These are phyloP conservation scores for Dryadomyces sulphureus DNA, from an alignment of 2,329 filamentous ascomycete species.

Conservation along the genomic window DNA sequence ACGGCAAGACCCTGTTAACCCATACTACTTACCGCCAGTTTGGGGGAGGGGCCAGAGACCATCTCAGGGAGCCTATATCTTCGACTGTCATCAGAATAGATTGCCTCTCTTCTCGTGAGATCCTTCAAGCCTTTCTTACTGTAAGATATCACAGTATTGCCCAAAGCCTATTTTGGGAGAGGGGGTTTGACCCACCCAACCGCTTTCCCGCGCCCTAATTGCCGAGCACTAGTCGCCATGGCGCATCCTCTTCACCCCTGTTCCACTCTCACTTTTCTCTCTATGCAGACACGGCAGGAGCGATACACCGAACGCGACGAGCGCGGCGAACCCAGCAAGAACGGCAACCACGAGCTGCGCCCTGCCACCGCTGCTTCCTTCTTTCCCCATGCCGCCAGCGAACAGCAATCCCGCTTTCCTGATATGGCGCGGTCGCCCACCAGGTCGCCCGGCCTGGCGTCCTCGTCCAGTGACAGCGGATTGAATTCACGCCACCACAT, in stretches of 20 bases:
- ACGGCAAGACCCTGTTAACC: neutral
- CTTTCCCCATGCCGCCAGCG: neutral
- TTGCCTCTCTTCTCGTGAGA: neutral
- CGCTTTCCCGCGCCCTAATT: neutral
- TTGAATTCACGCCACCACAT: neutral
- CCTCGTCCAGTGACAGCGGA: neutral
- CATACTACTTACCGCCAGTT: neutral
- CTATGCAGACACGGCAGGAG: neutral
- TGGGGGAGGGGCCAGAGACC: too few relatives aligned
- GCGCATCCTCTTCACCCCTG: neutral
- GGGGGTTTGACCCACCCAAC: neutral
- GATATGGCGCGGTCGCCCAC: slow-evolving; percentile 6
- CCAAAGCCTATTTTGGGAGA: neutral
- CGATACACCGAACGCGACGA: neutral
- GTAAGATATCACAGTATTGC: too few relatives aligned
- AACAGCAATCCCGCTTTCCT: neutral
- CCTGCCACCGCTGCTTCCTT: neutral
- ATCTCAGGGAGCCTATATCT: too few relatives aligned
- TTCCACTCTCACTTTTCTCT: neutral
- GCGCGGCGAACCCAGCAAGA: neutral
- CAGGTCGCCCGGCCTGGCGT: slow-evolving; percentile 1
- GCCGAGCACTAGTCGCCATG: slow-evolving; percentile 1
- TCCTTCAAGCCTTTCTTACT: neutral
- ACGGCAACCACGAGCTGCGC: neutral
- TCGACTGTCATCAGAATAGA: neutral